Evolutionary conservation across 1,139 yeast genomes (phyloP).

Genomic region (Diutina siamensis): DNA sequence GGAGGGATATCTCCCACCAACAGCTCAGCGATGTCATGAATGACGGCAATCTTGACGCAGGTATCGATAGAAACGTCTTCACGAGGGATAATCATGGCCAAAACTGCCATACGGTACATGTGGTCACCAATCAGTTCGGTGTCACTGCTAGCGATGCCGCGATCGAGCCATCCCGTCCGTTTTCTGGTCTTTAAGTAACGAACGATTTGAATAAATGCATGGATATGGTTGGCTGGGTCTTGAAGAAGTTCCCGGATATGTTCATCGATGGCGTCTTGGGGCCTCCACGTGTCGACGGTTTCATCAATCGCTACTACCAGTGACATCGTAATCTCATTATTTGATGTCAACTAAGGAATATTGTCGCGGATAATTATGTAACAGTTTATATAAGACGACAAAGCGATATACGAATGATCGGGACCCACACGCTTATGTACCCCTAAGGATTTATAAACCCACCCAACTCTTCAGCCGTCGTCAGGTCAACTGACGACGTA

Average conservation of each 20-base stretch:
- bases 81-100: slow-evolving; percentile 59
- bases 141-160: slow-evolving; percentile 37
- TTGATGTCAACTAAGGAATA: too few relatives aligned
- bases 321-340: neutral
- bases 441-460: too few relatives aligned
- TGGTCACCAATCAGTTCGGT: slow-evolving; percentile 85
- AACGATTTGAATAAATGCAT: slow-evolving; percentile 68
- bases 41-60: slow-evolving; percentile 78
- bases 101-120: slow-evolving; percentile 91
- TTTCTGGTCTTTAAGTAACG: slow-evolving; percentile 66
- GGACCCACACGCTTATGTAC: too few relatives aligned
- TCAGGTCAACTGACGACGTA: too few relatives aligned
- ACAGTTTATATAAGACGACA: too few relatives aligned
- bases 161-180: slow-evolving; percentile 92
- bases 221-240: slow-evolving; percentile 34
- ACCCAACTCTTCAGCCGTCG: too few relatives aligned
- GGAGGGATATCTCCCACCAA: slow-evolving; percentile 96
- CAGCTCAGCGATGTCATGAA: slow-evolving; percentile 92
- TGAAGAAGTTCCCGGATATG: slow-evolving; percentile 32
- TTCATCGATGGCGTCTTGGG: slow-evolving; percentile 46
- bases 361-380: too few relatives aligned
- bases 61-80: slow-evolving; percentile 25
- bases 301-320: neutral
- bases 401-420: too few relatives aligned
- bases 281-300: slow-evolving; percentile 34